Base-by-base conservation (phyloP, 371 early-diverging fungal genomes). In the Mortierella sp. region DNA sequence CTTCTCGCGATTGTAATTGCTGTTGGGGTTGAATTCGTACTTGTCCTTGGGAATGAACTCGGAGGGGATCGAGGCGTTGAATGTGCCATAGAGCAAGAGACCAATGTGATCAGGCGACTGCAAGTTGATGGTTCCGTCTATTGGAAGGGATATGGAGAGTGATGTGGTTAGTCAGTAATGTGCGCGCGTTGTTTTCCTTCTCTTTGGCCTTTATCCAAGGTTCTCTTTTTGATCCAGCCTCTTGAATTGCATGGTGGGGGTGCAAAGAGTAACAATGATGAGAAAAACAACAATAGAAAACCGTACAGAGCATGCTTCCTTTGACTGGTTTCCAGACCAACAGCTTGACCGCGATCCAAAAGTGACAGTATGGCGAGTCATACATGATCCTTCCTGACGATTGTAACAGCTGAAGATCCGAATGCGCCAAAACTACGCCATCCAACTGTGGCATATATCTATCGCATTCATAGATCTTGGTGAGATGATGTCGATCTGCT, bases 101-200 rank as follows among this genome's bases (percentile, higher is more conserved):
- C 96, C 97, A 68, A 98, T 92, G 67, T 98, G 98, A 79, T 95
- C 95, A n/a, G 92, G 87, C 54, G 96, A 95, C 60, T 96, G 95
- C 48, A 95, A 87, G 81, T 94, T 96, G 71, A 97, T 94, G 7
- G 89, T 86, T 49, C 97, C 98, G 34, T 85, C 93, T 91, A 22
- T 25, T 25, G 14, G 47, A 3, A 5, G 22, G 47, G 4, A 7
- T 22, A 47, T 10, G 47, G 13, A 47, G 16, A 6, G 24, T 6
- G 9, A 46, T 19, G 24, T 3, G 21, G 24, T 7, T 34, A 10
- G 10, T 34, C 34, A 34, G 34, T 34, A 34, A 34, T 34, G 34
- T 4, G 10, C 10, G n/a, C n/a, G n/a, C n/a, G n/a, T n/a, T n/a
- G n/a, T n/a, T n/a, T n/a, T n/a, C n/a, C n/a, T n/a, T n/a, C n/a